Percentiles rank a stretch among this genome's conserved stretches.
These are phyloP conservation scores for Leccinum boreale DNA, from an alignment of 768 basidiomycete species.

Conservation along the genomic window DNA sequence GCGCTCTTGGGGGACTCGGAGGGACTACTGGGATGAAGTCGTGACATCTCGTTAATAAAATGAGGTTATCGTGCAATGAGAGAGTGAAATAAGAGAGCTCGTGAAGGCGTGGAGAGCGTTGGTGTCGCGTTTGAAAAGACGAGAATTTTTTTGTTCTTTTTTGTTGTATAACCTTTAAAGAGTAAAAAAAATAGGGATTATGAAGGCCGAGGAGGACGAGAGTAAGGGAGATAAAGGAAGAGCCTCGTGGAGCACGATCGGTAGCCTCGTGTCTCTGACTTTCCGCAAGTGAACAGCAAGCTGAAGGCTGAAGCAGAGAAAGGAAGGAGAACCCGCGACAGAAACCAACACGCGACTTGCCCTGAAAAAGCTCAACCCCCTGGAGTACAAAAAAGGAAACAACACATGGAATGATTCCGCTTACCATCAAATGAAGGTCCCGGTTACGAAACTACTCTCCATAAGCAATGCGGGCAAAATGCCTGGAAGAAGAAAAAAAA, in stretches of 20 bases:
- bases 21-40: slow-evolving; percentile 29
- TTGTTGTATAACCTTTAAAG: slow-evolving; percentile 9
- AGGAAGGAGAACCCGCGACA: slow-evolving; percentile 15
- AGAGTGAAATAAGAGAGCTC: slow-evolving; percentile 28
- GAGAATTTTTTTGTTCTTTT: slow-evolving; percentile 14
- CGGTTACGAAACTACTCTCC: slow-evolving; percentile 9
- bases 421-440: slow-evolving; percentile 23
- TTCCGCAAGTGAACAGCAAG: slow-evolving; percentile 35
- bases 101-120: slow-evolving; percentile 25
- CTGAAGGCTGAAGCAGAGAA: slow-evolving; percentile 15
- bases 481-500: not conserved
- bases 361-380: slow-evolving; percentile 34
- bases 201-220: slow-evolving; percentile 13
- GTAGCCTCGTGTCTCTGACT: slow-evolving; percentile 50
- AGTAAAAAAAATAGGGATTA: slow-evolving; percentile 17
- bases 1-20: slow-evolving; percentile 31
- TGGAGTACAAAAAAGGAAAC: slow-evolving; percentile 29
- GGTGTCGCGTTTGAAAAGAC: slow-evolving; percentile 33
- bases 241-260: slow-evolving; percentile 46
- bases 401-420: slow-evolving; percentile 18
- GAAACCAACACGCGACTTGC: slow-evolving; percentile 27
- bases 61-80: slow-evolving; percentile 27
- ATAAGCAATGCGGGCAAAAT: not conserved
- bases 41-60: slow-evolving; percentile 37
- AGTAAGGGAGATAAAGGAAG: slow-evolving; percentile 26